Conservation (phyloP, 2,329 filamentous ascomycete genomes). For the Aureobasidium lini region DNA sequence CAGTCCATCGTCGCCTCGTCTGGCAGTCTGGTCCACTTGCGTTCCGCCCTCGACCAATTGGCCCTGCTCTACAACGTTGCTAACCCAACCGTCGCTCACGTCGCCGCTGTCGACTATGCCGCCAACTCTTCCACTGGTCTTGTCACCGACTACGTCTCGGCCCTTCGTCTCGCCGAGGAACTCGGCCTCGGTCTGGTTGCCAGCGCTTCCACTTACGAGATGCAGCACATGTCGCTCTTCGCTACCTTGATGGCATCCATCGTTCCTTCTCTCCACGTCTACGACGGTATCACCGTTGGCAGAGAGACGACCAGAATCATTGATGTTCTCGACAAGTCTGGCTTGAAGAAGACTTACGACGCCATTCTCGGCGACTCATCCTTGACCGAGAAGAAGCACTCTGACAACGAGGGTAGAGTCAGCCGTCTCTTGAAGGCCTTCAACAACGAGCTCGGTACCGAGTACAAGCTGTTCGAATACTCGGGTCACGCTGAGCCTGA, state of each 20-base stretch:
- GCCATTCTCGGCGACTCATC: conserved; percentile 55
- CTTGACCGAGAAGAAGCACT: conserved; percentile 58
- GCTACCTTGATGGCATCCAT: conserved; percentile 72
- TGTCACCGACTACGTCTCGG: conserved; percentile 78
- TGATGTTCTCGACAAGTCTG: conserved; percentile 67
- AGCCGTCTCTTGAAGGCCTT: conserved; percentile 63
- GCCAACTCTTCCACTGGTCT: conserved; percentile 59
- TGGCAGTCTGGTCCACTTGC: conserved; percentile 70
- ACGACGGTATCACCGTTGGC: conserved; percentile 76
- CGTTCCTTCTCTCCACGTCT: conserved; percentile 78
- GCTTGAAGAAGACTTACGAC: conserved; percentile 62
- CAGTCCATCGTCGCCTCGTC: conserved; percentile 86
- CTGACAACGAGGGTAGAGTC: conserved; percentile 65
- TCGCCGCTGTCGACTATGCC: conserved; percentile 83
- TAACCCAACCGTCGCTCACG: conserved; percentile 85
- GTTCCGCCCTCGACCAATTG: conserved; percentile 81
- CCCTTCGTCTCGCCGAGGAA: conserved; percentile 77
- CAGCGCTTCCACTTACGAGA: conserved; percentile 80
- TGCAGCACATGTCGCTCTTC: conserved; percentile 92
- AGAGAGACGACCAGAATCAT: conserved; percentile 76
- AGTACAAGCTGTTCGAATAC: conserved; percentile 92
- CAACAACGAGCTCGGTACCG: conserved; percentile 87
- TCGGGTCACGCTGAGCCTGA: conserved; percentile 73
- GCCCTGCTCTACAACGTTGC: conserved; percentile 85
- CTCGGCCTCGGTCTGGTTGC: conserved; percentile 79